phyloP scores from a whole-genome alignment of 2,329 filamentous ascomycete species.

The Colletotrichum higginsianum region DNA sequence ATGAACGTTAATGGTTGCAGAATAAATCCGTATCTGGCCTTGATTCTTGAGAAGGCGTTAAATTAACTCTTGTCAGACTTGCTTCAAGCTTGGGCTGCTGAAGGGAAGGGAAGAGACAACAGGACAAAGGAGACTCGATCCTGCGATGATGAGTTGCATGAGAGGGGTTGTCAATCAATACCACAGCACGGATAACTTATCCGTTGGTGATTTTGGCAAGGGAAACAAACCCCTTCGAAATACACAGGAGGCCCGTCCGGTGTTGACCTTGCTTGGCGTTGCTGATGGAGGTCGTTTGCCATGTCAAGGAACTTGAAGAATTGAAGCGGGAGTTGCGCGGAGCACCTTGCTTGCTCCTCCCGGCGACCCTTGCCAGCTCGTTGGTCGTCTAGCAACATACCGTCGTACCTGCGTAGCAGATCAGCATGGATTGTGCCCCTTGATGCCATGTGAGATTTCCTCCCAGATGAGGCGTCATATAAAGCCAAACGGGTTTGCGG shows the following conservation, averaged over 20 bases:
- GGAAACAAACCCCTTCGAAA: slow-evolving; percentile 1
- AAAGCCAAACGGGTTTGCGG: slow-evolving; percentile 3
- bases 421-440: slow-evolving; percentile 32
- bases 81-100: no score
- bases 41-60: background rate
- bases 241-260: background rate
- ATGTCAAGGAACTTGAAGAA: slow-evolving; percentile 10
- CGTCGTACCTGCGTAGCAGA: slow-evolving; percentile 22
- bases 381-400: background rate
- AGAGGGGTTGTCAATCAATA: no score
- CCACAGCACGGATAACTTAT: slow-evolving; percentile 23
- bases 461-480: slow-evolving; percentile 22
- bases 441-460: slow-evolving; percentile 20
- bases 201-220: slow-evolving; percentile 22
- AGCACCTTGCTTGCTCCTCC: slow-evolving; percentile 2
- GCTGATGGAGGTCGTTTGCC: slow-evolving; percentile 7
- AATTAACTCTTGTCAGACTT: no score
- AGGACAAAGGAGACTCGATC: background rate
- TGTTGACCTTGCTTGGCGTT: background rate
- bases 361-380: background rate
- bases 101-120: background rate
- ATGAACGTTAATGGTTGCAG: background rate
- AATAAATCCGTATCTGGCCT: background rate
- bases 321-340: background rate
- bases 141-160: background rate